phyloP scores from a whole-genome alignment of 2,329 filamentous ascomycete genomes.

The Metarhizium humberi region DNA sequence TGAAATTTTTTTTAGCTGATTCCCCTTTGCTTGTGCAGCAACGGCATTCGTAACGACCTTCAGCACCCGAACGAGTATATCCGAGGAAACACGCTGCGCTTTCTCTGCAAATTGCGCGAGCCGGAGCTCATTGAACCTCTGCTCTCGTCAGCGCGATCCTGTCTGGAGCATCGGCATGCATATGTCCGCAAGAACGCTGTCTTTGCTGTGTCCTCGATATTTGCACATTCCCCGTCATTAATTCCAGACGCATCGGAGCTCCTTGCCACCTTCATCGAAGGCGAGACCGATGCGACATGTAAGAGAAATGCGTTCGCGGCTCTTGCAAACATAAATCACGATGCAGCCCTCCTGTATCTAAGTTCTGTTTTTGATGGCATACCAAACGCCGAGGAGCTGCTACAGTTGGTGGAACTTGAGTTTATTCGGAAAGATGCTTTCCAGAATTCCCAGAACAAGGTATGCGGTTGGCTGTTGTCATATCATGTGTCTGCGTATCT shows the following conservation, averaged over 20 bases:
- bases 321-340: constrained; percentile 82
- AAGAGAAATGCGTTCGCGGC: constrained; percentile 97
- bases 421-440: constrained; percentile 98
- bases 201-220: constrained; percentile 88
- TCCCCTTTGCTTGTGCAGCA: constrained; percentile 44
- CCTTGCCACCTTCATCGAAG: constrained; percentile 78
- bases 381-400: constrained; percentile 84
- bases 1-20: neutral
- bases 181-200: constrained; percentile 98
- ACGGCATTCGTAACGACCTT: constrained; percentile 94
- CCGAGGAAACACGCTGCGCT: constrained; percentile 93
- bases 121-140: constrained; percentile 93
- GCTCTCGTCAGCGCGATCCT: constrained; percentile 82
- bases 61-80: constrained; percentile 99
- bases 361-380: constrained; percentile 87
- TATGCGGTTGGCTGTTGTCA: constrained; percentile 23
- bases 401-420: constrained; percentile 89
- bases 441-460: constrained; percentile 90
- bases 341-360: constrained; percentile 82
- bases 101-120: constrained; percentile 92
- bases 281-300: constrained; percentile 89
- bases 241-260: constrained; percentile 95
- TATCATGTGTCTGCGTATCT: constrained; percentile 16
- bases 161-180: constrained; percentile 90
- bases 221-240: constrained; percentile 77